These are phyloP conservation scores for Eutrema japonicum DNA, from an alignment of 345 rosid species.

Conservation along the genomic window DNA sequence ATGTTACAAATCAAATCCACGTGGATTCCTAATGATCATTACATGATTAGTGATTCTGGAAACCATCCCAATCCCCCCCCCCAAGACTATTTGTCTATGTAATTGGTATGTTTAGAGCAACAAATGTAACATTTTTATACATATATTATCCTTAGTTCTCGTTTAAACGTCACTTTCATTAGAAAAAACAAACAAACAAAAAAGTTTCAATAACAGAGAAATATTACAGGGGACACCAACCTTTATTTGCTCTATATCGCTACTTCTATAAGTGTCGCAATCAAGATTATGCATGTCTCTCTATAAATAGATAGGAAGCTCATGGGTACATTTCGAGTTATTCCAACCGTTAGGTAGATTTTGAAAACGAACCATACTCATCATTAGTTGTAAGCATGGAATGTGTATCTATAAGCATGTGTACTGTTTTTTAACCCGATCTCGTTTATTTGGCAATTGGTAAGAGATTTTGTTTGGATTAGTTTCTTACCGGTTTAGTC, in stretches of 20 bases:
- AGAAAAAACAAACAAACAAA: not conserved
- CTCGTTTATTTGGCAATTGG: too few relatives aligned
- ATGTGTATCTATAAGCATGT: conserved; percentile 14
- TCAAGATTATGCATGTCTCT: conserved; percentile 21
- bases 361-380: conserved; percentile 14
- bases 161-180: not conserved
- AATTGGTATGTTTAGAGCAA: conserved; percentile 14
- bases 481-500: not conserved
- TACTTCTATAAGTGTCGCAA: not conserved
- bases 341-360: conserved; percentile 23
- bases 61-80: not conserved
- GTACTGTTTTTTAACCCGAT: conserved; percentile 15
- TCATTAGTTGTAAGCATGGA: conserved; percentile 20
- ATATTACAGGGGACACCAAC: conserved; percentile 20
- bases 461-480: conserved; percentile 5
- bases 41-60: not conserved
- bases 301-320: conserved; percentile 12
- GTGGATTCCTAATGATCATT: not conserved
- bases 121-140: conserved; percentile 1
- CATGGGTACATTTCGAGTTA: conserved; percentile 24
- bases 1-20: not conserved
- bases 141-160: not conserved
- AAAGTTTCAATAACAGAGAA: not conserved
- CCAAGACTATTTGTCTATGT: not conserved
- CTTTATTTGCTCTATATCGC: conserved; percentile 12